These are phyloP conservation scores for Entamoeba invadens DNA, from an alignment of 208 protist genomes.

Conservation along the genomic window DNA sequence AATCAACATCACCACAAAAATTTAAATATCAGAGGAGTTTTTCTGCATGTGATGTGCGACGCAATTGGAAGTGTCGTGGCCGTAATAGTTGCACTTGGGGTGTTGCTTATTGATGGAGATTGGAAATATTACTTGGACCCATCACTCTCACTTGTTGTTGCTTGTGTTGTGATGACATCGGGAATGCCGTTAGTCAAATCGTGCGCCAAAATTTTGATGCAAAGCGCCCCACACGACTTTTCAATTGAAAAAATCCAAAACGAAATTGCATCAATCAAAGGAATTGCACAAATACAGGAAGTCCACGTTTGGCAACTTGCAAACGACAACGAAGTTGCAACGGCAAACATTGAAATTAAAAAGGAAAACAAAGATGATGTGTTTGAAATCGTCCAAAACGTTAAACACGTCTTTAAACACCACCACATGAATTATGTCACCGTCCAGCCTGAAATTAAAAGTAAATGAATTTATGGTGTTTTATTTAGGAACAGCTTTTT, in stretches of 20 bases:
- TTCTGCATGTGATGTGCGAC: slow-evolving; percentile 52
- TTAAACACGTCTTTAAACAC: slow-evolving; percentile 43
- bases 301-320: slow-evolving; percentile 51
- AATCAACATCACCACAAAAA: neutral
- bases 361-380: slow-evolving; percentile 12
- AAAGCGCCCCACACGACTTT: slow-evolving; percentile 33
- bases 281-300: slow-evolving; percentile 41
- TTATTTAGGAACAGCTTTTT: no score
- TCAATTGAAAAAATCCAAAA: slow-evolving; percentile 25
- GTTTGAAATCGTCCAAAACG: slow-evolving; percentile 2
- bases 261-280: slow-evolving; percentile 21
- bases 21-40: slow-evolving; percentile 32
- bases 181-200: slow-evolving; percentile 24
- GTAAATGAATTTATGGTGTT: neutral
- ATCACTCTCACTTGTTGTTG: slow-evolving; percentile 32
- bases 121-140: slow-evolving; percentile 45
- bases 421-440: slow-evolving; percentile 43
- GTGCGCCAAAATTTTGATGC: slow-evolving; percentile 36
- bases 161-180: slow-evolving; percentile 35
- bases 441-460: slow-evolving; percentile 47
- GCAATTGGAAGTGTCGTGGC: slow-evolving; percentile 44
- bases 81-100: slow-evolving; percentile 31
- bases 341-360: slow-evolving; percentile 34
- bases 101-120: slow-evolving; percentile 11
- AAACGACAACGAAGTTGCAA: slow-evolving; percentile 29